A percentile compares a stretch with the other conserved stretches of the same genome.
These are phyloP conservation scores for Lippia alba DNA, from an alignment of 305 asterid genomes.

Conservation along the genomic window DNA sequence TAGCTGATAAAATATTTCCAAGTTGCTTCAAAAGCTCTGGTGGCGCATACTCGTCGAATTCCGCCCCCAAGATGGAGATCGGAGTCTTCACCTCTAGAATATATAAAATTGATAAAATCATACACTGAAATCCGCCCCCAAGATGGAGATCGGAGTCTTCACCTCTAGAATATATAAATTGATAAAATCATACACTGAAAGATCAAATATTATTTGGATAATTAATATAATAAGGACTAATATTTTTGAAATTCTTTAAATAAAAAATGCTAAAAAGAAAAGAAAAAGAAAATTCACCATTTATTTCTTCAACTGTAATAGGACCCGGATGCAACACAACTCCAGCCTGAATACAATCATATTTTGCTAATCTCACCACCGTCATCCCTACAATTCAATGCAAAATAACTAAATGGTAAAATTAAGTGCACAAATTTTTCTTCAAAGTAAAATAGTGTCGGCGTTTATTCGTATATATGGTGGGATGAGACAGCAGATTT, in stretches of 20 bases:
- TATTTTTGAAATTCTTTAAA: not conserved
- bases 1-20: constrained; percentile 45
- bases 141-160: constrained; percentile 51
- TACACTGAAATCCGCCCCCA: constrained; percentile 59
- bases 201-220: not conserved
- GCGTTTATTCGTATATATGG: too few species aligned
- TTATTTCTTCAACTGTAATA: constrained; percentile 55
- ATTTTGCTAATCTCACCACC: constrained; percentile 55
- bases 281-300: constrained; percentile 40
- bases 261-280: not conserved
- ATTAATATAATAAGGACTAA: not conserved
- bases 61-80: constrained; percentile 58
- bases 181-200: too few species aligned
- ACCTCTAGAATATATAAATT: constrained; percentile 40
- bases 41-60: constrained; percentile 43
- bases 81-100: constrained; percentile 55
- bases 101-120: not conserved
- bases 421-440: too few species aligned
- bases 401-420: not conserved
- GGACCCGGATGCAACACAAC: constrained; percentile 68
- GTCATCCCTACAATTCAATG: constrained; percentile 45
- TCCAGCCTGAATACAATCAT: constrained; percentile 57
- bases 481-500: too few species aligned
- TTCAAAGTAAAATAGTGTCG: too few species aligned
- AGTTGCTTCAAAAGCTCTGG: constrained; percentile 42